A percentile compares a stretch with the other conserved stretches of the same genome.
phyloP scores from a whole-genome alignment of 495 filamentous ascomycete genomes.

The Penicillium bialowiezense region DNA sequence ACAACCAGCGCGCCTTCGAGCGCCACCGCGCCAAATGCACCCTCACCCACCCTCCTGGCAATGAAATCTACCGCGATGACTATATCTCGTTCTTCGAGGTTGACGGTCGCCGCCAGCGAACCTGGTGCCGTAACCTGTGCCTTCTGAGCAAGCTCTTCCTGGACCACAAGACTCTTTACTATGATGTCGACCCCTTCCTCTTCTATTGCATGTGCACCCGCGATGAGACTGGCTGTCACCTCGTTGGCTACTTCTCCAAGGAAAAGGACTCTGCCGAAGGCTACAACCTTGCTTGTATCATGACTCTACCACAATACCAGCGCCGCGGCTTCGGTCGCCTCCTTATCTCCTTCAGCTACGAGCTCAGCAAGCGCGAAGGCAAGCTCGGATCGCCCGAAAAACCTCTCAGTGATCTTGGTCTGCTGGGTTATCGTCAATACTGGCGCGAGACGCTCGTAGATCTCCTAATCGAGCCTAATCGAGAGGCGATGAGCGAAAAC shows the following conservation, averaged over 20 bases:
- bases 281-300: constrained; percentile 97
- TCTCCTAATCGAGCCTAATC: constrained; percentile 59
- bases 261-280: constrained; percentile 95
- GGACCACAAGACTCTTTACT: constrained; percentile 99
- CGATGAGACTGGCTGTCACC: constrained; percentile 81
- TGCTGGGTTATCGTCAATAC: constrained; percentile 91
- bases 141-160: constrained; percentile 93
- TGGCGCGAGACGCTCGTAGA: constrained; percentile 95
- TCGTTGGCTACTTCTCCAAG: constrained; percentile 97
- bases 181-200: constrained; percentile 96
- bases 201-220: constrained; percentile 97
- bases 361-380: constrained; percentile 89
- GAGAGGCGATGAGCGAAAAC: constrained; percentile 74
- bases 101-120: constrained; percentile 89
- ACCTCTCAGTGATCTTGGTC: constrained; percentile 86
- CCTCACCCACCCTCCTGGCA: constrained; percentile 88
- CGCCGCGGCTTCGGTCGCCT: constrained; percentile 89
- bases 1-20: constrained; percentile 69
- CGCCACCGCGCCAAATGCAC: constrained; percentile 90
- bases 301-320: constrained; percentile 94
- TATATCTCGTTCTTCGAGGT: constrained; percentile 96
- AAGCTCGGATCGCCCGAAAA: constrained; percentile 96
- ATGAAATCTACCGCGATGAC: constrained; percentile 96
- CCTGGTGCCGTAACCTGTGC: constrained; percentile 96
- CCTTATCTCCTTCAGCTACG: constrained; percentile 96